Percentiles rank a stretch among this genome's conserved stretches.
Evolutionary conservation across 371 early-diverging fungal genomes (phyloP).

Genomic region (Lichtheimia corymbifera): DNA sequence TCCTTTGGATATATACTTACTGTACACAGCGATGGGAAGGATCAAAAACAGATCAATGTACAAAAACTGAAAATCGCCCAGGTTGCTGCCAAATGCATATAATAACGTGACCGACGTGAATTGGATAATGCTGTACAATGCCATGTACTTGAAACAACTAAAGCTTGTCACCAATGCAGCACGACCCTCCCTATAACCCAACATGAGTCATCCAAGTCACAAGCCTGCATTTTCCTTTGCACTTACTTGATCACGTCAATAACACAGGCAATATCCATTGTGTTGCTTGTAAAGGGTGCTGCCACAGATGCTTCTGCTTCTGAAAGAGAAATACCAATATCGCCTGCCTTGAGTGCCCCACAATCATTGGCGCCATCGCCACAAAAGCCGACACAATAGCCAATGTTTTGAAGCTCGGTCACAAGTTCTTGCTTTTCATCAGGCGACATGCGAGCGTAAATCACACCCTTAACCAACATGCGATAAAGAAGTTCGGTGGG

Average conservation of each 20-base stretch:
- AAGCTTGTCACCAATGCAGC: slow-evolving; percentile 97
- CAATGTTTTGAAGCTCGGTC: slow-evolving; percentile 83
- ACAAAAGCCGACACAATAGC: slow-evolving; percentile 93
- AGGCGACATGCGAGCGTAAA: slow-evolving; percentile 99
- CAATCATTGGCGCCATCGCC: slow-evolving; percentile 99
- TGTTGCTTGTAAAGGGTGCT: slow-evolving; percentile 94
- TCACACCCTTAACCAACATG: slow-evolving; percentile 87
- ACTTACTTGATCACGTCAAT: slow-evolving; percentile 82
- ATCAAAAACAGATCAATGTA: slow-evolving; percentile 90
- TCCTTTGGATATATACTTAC: slow-evolving; percentile 31
- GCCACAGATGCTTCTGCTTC: slow-evolving; percentile 98
- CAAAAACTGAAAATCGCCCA: slow-evolving; percentile 94
- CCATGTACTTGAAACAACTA: slow-evolving; percentile 98
- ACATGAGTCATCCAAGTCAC: background rate
- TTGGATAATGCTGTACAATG: slow-evolving; percentile 88
- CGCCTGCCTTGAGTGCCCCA: slow-evolving; percentile 97
- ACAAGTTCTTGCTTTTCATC: slow-evolving; percentile 97
- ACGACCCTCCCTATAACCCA: slow-evolving; percentile 83
- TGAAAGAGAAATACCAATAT: slow-evolving; percentile 96
- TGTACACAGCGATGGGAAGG: slow-evolving; percentile 88
- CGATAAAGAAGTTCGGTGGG: slow-evolving; percentile 67
- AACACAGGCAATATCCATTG: slow-evolving; percentile 90
- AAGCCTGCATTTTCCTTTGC: background rate
- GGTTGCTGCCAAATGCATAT: slow-evolving; percentile 82
- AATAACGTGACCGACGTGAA: slow-evolving; percentile 90